These are phyloP conservation scores for Geotrichum citri-aurantii DNA, from an alignment of 1,139 yeast genomes.

Conservation along the genomic window DNA sequence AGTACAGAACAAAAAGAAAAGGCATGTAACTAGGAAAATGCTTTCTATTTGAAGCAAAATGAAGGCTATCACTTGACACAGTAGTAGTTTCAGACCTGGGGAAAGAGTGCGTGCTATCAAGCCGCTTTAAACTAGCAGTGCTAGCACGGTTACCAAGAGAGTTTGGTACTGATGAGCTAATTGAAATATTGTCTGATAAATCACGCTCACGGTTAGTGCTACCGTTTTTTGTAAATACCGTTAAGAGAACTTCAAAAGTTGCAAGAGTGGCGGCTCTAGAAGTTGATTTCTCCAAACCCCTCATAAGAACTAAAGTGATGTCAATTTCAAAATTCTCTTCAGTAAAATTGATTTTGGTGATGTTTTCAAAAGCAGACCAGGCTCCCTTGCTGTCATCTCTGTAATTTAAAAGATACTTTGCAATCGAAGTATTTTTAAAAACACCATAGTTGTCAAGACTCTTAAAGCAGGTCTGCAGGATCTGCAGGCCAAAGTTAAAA, in stretches of 20 bases:
- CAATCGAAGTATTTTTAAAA: slow-evolving; percentile 26
- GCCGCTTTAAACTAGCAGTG: not conserved
- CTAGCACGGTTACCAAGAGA: not conserved
- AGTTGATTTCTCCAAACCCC: slow-evolving; percentile 61
- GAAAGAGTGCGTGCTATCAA: not conserved
- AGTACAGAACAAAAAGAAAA: slow-evolving; percentile 53
- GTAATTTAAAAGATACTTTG: slow-evolving; percentile 37
- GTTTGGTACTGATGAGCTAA: not conserved
- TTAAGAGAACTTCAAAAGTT: slow-evolving; percentile 48
- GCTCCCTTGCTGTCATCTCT: slow-evolving; percentile 42
- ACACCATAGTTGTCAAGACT: slow-evolving; percentile 29
- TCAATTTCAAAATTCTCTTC: slow-evolving; percentile 50
- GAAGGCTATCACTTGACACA: slow-evolving; percentile 1
- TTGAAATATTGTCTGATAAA: not conserved
- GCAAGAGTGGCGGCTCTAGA: slow-evolving; percentile 52
- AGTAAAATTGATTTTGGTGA: slow-evolving; percentile 42
- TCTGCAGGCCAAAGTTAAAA: slow-evolving; percentile 27
- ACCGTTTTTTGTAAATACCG: slow-evolving; percentile 40
- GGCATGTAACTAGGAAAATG: slow-evolving; percentile 29
- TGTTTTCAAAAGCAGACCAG: slow-evolving; percentile 44
- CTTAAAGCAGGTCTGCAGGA: slow-evolving; percentile 27
- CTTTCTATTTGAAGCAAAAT: not conserved
- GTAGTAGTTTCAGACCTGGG: slow-evolving; percentile 2
- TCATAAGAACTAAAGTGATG: slow-evolving; percentile 48
- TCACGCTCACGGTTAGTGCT: not conserved